These are phyloP conservation scores for Filobasidium floriforme DNA, from an alignment of 768 basidiomycete species.

Conservation along the genomic window DNA sequence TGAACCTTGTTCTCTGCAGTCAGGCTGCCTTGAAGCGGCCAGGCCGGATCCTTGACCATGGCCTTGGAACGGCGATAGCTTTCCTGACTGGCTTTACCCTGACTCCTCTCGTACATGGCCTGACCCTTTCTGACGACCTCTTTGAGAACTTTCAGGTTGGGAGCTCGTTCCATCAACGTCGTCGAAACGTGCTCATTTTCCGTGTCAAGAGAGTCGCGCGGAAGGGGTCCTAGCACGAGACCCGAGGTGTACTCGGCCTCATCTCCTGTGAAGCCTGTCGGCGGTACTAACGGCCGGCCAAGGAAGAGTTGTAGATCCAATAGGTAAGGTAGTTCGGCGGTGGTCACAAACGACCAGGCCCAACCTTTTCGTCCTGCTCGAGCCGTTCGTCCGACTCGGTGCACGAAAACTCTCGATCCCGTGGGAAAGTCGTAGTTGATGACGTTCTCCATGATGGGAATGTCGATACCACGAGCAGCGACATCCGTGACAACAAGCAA, in stretches of 20 bases:
- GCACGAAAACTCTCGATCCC: conserved; percentile 84
- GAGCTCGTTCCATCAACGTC: conserved; percentile 45
- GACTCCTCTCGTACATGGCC: conserved; percentile 85
- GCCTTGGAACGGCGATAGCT: conserved; percentile 85
- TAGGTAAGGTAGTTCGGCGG: conserved; percentile 77
- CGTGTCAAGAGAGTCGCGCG: conserved; percentile 68
- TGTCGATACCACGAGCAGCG: conserved; percentile 95
- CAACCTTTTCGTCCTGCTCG: conserved; percentile 89
- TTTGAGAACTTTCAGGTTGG: conserved; percentile 56
- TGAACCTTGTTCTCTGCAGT: conserved; percentile 56
- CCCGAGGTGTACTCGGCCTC: conserved; percentile 63
- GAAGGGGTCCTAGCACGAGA: conserved; percentile 73
- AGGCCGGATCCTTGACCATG: conserved; percentile 65
- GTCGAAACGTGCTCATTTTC: conserved; percentile 66
- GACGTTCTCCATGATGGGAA: conserved; percentile 90
- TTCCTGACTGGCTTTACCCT: conserved; percentile 76
- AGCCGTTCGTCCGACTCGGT: conserved; percentile 93
- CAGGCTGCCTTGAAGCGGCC: conserved; percentile 58
- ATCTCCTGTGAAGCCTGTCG: conserved; percentile 48
- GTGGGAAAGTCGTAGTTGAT: conserved; percentile 98
- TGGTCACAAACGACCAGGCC: conserved; percentile 91
- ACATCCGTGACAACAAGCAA: conserved; percentile 96
- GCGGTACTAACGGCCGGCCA: conserved; percentile 60
- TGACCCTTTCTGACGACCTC: conserved; percentile 85
- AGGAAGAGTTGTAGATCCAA: conserved; percentile 90